Conservation (phyloP, 441 rosid species). For the Kokia cookei region DNA sequence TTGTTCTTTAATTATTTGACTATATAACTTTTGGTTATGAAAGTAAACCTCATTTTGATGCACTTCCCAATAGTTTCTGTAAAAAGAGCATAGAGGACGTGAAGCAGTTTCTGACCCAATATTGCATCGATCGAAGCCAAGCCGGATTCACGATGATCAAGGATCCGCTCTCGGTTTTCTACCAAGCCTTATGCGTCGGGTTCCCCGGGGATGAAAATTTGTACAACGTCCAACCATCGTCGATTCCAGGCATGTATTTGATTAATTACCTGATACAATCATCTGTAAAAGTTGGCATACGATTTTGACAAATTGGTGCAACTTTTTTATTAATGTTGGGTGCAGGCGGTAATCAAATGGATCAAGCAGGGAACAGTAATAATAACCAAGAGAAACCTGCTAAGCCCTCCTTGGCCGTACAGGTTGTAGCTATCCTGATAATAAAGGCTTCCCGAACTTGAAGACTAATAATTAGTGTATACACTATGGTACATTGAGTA, state of each 20-base stretch:
- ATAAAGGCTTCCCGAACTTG: neutral
- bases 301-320: neutral
- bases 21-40: neutral
- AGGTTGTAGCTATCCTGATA: slow-evolving; percentile 27
- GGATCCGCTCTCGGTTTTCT: slow-evolving; percentile 47
- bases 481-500: neutral
- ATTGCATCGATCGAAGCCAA: slow-evolving; percentile 29
- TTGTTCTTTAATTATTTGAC: neutral
- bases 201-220: slow-evolving; percentile 16
- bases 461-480: neutral
- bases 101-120: slow-evolving; percentile 40
- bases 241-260: neutral
- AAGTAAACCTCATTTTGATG: neutral
- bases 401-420: slow-evolving; percentile 35
- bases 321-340: neutral
- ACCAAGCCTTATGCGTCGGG: slow-evolving; percentile 44
- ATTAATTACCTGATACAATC: neutral
- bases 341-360: neutral
- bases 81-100: slow-evolving; percentile 32
- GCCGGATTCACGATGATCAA: slow-evolving; percentile 33
- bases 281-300: neutral
- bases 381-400: slow-evolving; percentile 10
- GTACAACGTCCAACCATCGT: neutral
- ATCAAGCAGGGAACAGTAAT: slow-evolving; percentile 1
- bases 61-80: slow-evolving; percentile 28